phyloP scores from a whole-genome alignment of 768 basidiomycete genomes.

The Suillus cothurnatus region DNA sequence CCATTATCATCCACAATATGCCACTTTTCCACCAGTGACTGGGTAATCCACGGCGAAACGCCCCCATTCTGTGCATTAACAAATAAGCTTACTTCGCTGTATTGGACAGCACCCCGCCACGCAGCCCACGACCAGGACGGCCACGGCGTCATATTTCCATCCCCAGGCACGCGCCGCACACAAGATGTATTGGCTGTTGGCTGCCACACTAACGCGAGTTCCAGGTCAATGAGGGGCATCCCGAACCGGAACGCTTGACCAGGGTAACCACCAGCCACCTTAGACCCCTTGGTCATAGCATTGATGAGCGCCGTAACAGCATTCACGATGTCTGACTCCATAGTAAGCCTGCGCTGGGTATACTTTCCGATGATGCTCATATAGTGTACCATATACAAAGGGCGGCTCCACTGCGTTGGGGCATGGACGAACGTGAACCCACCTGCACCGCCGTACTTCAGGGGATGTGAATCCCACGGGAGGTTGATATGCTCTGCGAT shows the following conservation, averaged over 20 bases:
- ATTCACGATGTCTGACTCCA: not conserved
- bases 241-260: not conserved
- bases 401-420: not conserved
- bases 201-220: constrained; percentile 25
- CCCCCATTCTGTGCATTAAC: not conserved
- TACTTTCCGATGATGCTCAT: not conserved
- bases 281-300: not conserved
- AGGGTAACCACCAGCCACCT: not conserved
- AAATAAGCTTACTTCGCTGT: not conserved
- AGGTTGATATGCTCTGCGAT: constrained; percentile 17
- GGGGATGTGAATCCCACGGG: not conserved
- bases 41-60: not conserved
- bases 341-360: not conserved
- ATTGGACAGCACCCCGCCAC: constrained; percentile 23
- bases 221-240: constrained; percentile 10
- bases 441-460: not conserved
- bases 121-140: constrained; percentile 31
- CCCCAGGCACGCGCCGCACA: constrained; percentile 11
- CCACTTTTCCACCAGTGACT: constrained; percentile 24
- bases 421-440: not conserved
- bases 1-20: constrained; percentile 17
- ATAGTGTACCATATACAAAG: not conserved
- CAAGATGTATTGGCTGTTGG: constrained; percentile 16
- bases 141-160: constrained; percentile 6
- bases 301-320: not conserved